A percentile compares a stretch with the other conserved stretches of the same genome.
phyloP scores from a whole-genome alignment of 2,329 filamentous ascomycete genomes.

The Gyromitra esculenta region DNA sequence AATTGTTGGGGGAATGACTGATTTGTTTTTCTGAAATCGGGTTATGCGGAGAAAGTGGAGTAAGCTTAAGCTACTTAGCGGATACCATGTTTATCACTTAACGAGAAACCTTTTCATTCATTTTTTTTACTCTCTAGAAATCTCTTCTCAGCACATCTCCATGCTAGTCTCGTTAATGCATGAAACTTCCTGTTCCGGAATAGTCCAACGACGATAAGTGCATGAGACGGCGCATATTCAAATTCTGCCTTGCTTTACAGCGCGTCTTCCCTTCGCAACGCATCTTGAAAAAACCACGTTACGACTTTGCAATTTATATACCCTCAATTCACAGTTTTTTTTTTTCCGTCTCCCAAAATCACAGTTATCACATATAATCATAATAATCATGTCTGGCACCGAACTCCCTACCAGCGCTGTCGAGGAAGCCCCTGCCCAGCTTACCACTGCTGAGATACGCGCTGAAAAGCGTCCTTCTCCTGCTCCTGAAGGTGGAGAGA shows the following conservation, averaged over 20 bases:
- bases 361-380: not conserved
- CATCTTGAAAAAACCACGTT: slow-evolving; percentile 18
- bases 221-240: slow-evolving; percentile 16
- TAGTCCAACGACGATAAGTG: slow-evolving; percentile 14
- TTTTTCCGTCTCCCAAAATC: not conserved
- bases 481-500: slow-evolving; percentile 34
- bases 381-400: slow-evolving; percentile 12
- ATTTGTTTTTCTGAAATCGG: not conserved
- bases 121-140: slow-evolving; percentile 13
- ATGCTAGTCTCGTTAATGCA: slow-evolving; percentile 8
- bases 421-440: slow-evolving; percentile 28
- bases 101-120: slow-evolving; percentile 1
- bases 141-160: slow-evolving; percentile 12
- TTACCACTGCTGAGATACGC: slow-evolving; percentile 39
- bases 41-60: not conserved
- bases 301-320: slow-evolving; percentile 9
- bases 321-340: not conserved
- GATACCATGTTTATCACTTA: slow-evolving; percentile 15
- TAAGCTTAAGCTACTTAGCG: slow-evolving; percentile 20
- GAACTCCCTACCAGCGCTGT: slow-evolving; percentile 1
- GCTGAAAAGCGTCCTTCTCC: slow-evolving; percentile 46
- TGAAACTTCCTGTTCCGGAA: slow-evolving; percentile 41
- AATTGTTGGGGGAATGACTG: not conserved
- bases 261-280: slow-evolving; percentile 32
- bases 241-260: slow-evolving; percentile 18